phyloP scores from a whole-genome alignment of 331 rosid genomes.

The Telfairia occidentalis region DNA sequence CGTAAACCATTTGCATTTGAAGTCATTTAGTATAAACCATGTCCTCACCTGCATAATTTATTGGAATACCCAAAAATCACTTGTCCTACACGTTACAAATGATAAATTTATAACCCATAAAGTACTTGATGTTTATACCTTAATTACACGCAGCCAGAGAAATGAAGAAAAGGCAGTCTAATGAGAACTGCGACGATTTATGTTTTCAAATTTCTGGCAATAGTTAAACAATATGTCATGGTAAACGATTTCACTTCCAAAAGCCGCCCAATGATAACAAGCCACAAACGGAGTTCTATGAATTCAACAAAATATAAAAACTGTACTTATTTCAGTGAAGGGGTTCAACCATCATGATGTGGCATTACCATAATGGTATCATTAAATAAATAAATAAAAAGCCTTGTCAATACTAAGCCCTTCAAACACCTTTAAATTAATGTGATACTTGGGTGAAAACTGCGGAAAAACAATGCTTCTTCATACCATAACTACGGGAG shows the following conservation, averaged over 20 bases:
- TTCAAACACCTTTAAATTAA: neutral
- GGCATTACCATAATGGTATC: neutral
- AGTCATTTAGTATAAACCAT: too few relatives aligned
- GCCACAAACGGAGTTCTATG: neutral
- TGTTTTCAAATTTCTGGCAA: neutral
- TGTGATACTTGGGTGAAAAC: neutral
- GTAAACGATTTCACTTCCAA: neutral
- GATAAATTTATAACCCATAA: too few relatives aligned
- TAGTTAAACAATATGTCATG: neutral
- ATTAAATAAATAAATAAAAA: neutral
- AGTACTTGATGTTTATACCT: neutral
- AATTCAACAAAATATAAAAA: neutral
- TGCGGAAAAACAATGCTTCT: neutral
- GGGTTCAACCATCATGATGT: neutral
- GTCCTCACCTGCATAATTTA: too few relatives aligned
- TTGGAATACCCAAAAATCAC: too few relatives aligned
- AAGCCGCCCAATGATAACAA: neutral
- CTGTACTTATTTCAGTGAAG: neutral
- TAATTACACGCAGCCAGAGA: neutral
- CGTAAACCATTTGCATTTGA: too few relatives aligned
- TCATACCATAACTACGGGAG: conserved; percentile 11
- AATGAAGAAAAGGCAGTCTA: neutral
- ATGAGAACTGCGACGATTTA: neutral
- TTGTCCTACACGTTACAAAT: too few relatives aligned
- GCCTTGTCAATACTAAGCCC: neutral